A percentile compares a stretch with the other conserved stretches of the same genome.
These are phyloP conservation scores for Garcia nutans DNA, from an alignment of 345 rosid species.

Conservation along the genomic window DNA sequence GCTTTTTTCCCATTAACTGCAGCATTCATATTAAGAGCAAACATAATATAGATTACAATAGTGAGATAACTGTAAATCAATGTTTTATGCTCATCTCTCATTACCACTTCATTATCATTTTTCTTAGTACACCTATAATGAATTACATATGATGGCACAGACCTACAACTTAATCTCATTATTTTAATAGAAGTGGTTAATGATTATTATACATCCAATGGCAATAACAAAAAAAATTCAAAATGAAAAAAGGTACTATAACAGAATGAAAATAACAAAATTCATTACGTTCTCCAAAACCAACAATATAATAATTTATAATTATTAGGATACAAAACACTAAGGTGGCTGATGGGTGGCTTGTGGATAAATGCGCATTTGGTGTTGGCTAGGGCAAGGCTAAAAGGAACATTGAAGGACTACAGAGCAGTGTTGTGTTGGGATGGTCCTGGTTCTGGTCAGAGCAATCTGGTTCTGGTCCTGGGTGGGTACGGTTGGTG, in stretches of 20 bases:
- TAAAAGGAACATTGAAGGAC: slow-evolving; percentile 22
- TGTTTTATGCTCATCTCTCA: no score
- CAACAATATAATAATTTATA: not conserved
- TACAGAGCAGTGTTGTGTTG: slow-evolving; percentile 8
- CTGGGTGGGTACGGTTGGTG: slow-evolving; percentile 36
- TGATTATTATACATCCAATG: no score
- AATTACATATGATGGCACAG: no score
- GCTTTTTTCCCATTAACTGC: slow-evolving; percentile 9
- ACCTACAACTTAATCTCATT: no score
- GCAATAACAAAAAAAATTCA: no score
- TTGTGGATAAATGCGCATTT: slow-evolving; percentile 20
- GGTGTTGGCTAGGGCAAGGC: not conserved
- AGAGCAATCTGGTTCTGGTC: not conserved
- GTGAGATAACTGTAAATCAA: no score
- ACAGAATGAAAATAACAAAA: no score
- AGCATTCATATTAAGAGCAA: not conserved
- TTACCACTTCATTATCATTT: no score
- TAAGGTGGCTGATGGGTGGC: slow-evolving; percentile 36
- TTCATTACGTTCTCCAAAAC: not conserved
- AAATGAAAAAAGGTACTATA: no score
- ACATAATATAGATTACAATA: no score
- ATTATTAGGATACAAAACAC: slow-evolving; percentile 26
- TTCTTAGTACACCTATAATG: no score
- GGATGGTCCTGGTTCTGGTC: slow-evolving; percentile 8
- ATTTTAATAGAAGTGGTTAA: no score